Evolutionary conservation across 345 rosid genomes (phyloP), one percentile per base, ranked within the genome.

Genomic region (Adansonia digitata): DNA sequence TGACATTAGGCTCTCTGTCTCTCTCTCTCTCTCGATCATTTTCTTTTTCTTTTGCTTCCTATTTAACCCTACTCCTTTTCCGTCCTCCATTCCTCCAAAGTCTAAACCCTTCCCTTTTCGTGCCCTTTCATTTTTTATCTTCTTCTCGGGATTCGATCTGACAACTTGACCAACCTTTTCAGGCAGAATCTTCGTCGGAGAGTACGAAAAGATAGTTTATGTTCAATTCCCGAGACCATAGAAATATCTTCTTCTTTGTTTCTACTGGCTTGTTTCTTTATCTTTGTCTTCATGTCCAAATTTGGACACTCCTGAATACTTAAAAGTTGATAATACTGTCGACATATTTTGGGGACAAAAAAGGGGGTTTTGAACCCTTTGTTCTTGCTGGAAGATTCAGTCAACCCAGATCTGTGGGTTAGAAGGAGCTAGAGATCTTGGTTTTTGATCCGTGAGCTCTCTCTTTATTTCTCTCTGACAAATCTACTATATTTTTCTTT

Each of bases 91-190:
- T 80, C 85, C 80, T 76, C 69, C 69, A 73, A 37, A 15, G 2
- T 43, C 48, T 43, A 42, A 42, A 2, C 73, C 75, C 65, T 82
- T 59, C 15, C 64, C 53, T 52, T 68, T 65, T 56, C 12, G 34
- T 53, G 14, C 27, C 0, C 14, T 22, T 29, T 77, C 53, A n/a
- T 18, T 9, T 4, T 48, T n/a, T 12, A 22, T 37, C 22, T 70
- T 18, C 56, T 70, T 78, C 82, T 80, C 12, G 86, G 87, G 88
- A 84, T 84, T 85, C 51, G 85, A 76, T 74, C 88, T 86, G 78
- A 85, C 82, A 79, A 73, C 78, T 42, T 13, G 81, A 76, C 35
- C 77, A 65, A 55, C 31, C 1, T 56, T 26, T 62, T 35, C 67
- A 70, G 29, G 39, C 37, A 11, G 39, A 27, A 5, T 8, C 48